Base-by-base conservation (phyloP, 116 monocot species). In the Dioscorea cayenensis region DNA sequence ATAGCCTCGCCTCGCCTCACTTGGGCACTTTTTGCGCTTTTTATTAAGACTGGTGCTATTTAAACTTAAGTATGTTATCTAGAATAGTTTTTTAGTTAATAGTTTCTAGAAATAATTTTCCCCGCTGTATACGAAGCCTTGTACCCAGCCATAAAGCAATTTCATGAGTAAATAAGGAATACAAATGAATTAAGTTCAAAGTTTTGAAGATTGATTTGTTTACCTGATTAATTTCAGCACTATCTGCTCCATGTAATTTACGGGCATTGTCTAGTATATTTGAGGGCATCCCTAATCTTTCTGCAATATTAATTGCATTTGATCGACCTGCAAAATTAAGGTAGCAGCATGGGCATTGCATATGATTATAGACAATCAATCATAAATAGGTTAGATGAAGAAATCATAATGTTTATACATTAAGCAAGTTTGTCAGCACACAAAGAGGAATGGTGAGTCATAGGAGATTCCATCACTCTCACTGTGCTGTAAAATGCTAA, bases 231-330 rank as follows among this genome's bases (percentile, higher is more conserved):
- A 94, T 87, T 77, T 94, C 85, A 49, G 87, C 90, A 80, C 81
- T 84, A 29, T 85, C 71, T 66, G 68, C 78, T 85, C 90, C 90
- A 78, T 82, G 83, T n/a, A 80, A 67, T 58, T 78, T 86, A 29
- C 81, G 81, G 67, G 94, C 90, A 73, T 73, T 75, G 51, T 85
- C 79, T 22, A 94, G 38, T 66, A 94, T 66, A 63, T 6, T 20
- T 66, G 48, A 16, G 11, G 81, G 77, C 68, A 90, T 76, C 21
- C 94, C 90, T 60, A 94, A 67, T 77, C 82, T 90, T 72, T 94
- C 85, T 65, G 90, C 90, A 76, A 94, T 80, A 77, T 87, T 94
- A 59, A 90, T 85, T 18, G 94, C 94, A 82, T 94, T 90, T 77
- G 94, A 94, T 38, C 90, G 90, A 67, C 94, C 94, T 94, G 76